Percentiles rank a stretch among this genome's conserved stretches.
These are phyloP conservation scores for Fusarium compactum DNA, from an alignment of 2,329 filamentous ascomycete species.

Conservation along the genomic window DNA sequence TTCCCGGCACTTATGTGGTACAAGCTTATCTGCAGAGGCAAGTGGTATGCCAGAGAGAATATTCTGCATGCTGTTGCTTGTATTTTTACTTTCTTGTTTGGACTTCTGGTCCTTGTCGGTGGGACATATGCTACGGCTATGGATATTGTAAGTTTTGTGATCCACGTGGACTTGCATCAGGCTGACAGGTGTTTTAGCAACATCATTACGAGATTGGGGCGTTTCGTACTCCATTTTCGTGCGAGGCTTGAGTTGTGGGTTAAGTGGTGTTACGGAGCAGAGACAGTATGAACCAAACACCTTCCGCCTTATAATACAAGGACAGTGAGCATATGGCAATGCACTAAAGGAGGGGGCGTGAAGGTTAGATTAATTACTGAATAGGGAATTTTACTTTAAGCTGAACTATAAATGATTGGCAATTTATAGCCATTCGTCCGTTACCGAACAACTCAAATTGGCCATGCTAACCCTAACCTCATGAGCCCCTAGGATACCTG, in stretches of 20 bases:
- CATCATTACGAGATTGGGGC: constrained; percentile 35
- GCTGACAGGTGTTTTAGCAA: background rate
- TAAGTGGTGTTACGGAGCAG: background rate
- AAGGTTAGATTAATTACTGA: too few relatives aligned
- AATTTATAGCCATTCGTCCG: too few relatives aligned
- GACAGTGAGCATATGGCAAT: background rate
- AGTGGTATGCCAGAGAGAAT: constrained; percentile 36
- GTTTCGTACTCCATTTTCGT: constrained; percentile 26
- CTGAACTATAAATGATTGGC: too few relatives aligned
- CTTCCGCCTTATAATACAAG: background rate
- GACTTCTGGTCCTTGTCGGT: constrained; percentile 24
- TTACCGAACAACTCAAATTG: too few relatives aligned
- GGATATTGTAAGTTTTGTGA: constrained; percentile 27
- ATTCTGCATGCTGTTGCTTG: constrained; percentile 22
- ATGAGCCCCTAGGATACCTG: too few relatives aligned
- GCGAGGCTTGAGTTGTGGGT: background rate
- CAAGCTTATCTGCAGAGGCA: constrained; percentile 50
- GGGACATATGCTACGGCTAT: constrained; percentile 34
- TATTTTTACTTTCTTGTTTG: constrained; percentile 31
- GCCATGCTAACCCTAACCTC: too few relatives aligned
- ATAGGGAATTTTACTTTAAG: too few relatives aligned
- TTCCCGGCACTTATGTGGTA: constrained; percentile 57
- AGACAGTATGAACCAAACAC: background rate
- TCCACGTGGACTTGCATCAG: fast-evolving
- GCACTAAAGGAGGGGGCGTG: too few relatives aligned